Evolutionary conservation across 257 asterid genomes (phyloP).

Genomic region (Solanum dulcamara): DNA sequence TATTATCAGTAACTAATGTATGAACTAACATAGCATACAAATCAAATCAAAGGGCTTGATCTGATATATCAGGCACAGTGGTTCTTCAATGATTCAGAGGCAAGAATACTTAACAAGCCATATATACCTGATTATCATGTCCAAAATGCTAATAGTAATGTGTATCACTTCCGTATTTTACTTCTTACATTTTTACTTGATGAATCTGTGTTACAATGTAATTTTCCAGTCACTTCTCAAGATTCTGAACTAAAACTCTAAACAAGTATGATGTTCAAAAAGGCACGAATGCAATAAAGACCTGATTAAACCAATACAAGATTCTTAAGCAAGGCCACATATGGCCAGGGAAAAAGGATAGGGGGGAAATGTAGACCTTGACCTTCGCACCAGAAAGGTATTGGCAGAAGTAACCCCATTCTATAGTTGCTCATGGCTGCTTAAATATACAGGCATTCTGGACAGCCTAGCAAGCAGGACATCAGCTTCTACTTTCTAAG

Average conservation of each 20-base stretch:
- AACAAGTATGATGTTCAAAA: background rate
- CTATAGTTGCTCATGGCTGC: background rate
- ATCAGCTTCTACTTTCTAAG: background rate
- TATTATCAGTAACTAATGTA: background rate
- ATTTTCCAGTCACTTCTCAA: background rate
- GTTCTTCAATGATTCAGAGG: background rate
- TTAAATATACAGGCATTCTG: background rate
- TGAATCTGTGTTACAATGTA: background rate
- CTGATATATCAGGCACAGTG: background rate
- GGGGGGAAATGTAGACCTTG: background rate
- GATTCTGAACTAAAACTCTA: background rate
- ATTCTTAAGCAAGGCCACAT: background rate
- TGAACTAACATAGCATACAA: background rate
- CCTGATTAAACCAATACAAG: background rate
- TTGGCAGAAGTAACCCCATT: background rate
- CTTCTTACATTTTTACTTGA: background rate
- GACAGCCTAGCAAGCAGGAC: background rate
- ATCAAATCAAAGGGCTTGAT: background rate
- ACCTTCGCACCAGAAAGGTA: background rate
- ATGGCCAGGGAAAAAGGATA: background rate
- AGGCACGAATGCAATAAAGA: background rate
- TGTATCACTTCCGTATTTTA: background rate
- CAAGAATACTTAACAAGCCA: background rate
- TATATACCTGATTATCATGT: background rate
- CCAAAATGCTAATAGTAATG: background rate